Conservation (phyloP, 2,329 filamentous ascomycete genomes). For the Ciborinia camelliae region DNA sequence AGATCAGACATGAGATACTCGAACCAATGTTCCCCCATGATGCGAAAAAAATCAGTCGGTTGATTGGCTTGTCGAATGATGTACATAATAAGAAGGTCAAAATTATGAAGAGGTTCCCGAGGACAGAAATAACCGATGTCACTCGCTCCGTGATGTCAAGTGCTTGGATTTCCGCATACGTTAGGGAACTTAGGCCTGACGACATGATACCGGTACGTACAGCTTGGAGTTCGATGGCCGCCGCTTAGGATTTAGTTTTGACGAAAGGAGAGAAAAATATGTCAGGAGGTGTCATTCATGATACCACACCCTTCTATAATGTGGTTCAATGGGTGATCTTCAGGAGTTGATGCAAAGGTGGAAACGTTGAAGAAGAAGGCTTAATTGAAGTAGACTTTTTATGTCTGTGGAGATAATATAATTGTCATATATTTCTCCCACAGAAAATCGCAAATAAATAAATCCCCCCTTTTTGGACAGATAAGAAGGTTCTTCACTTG, state of each 20-base stretch:
- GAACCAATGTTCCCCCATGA: constrained; percentile 55
- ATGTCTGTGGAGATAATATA: constrained; percentile 3
- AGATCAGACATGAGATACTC: constrained; percentile 54
- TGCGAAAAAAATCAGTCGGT: constrained; percentile 57
- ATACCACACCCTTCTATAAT: constrained; percentile 9
- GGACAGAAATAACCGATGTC: constrained; percentile 49
- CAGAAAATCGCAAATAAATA: no score
- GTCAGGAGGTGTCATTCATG: no score
- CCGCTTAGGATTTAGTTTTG: background rate
- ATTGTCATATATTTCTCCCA: background rate
- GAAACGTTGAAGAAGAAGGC: background rate
- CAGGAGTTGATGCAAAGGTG: constrained; percentile 3
- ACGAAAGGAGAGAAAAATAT: background rate
- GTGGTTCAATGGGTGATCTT: constrained; percentile 11
- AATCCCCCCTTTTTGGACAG: background rate
- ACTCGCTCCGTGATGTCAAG: constrained; percentile 23
- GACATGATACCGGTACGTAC: no score
- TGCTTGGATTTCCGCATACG: constrained; percentile 12
- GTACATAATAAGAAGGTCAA: constrained; percentile 47
- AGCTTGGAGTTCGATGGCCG: no score
- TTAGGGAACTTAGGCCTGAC: no score
- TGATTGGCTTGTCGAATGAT: constrained; percentile 55
- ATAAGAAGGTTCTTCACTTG: background rate
- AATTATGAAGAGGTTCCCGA: constrained; percentile 52
- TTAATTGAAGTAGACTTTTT: background rate